Evolutionary conservation across 2,329 filamentous ascomycete species (phyloP).

Genomic region (Phialemoniopsis sp.): DNA sequence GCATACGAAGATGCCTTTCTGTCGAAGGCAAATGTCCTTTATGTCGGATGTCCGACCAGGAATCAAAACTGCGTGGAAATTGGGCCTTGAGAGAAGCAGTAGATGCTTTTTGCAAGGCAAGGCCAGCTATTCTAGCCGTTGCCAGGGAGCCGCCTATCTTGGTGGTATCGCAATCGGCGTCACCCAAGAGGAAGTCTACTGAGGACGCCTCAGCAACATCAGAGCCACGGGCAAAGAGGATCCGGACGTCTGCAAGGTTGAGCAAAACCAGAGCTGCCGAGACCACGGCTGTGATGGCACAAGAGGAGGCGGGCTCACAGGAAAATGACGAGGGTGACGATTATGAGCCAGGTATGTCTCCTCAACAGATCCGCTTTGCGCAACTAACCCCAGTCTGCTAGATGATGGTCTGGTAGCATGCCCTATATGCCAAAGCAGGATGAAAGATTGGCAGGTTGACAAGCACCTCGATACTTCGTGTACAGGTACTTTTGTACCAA

Average conservation of each 20-base stretch:
- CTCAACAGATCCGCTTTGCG: background rate
- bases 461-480: conserved; percentile 71
- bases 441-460: conserved; percentile 77
- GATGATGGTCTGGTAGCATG: conserved; percentile 78
- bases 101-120: conserved; percentile 66
- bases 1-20: conserved; percentile 82
- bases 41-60: conserved; percentile 76
- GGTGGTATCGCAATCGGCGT: conserved; percentile 6
- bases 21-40: conserved; percentile 83
- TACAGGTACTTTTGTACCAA: conserved; percentile 28
- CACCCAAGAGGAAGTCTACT: conserved; percentile 49
- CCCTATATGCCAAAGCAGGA: conserved; percentile 73
- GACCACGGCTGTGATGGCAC: conserved; percentile 27
- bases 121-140: conserved; percentile 59
- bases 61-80: conserved; percentile 79
- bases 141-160: conserved; percentile 44
- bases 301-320: conserved; percentile 17
- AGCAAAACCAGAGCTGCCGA: conserved; percentile 36
- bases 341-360: conserved; percentile 20
- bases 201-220: conserved; percentile 21
- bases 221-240: conserved; percentile 37
- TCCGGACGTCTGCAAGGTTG: conserved; percentile 47
- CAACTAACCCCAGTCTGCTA: conserved; percentile 16
- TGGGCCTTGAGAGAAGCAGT: conserved; percentile 82
- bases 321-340: conserved; percentile 29